Evolutionary conservation across 78 protist genomes (phyloP).

Genomic region (Emiliania huxleyi): DNA sequence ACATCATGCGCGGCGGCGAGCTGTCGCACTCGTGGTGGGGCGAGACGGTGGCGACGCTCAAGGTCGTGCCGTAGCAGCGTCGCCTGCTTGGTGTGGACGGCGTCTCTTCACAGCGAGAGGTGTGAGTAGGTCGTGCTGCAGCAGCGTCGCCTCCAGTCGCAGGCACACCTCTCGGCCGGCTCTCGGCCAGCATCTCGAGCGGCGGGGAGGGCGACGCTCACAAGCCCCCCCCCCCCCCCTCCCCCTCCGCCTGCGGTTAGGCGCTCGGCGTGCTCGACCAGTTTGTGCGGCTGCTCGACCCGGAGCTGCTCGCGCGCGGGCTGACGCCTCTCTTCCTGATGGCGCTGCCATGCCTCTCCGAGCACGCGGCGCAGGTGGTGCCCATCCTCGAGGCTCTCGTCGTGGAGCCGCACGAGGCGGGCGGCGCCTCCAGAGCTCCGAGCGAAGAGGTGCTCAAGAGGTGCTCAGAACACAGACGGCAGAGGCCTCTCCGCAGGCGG

Average conservation of each 20-base stretch:
- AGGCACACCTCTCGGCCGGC: no score
- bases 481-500: no score
- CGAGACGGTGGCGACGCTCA: neutral
- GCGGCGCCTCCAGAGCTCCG: no score
- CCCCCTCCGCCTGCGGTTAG: no score
- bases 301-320: neutral
- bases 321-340: neutral
- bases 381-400: neutral
- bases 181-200: no score
- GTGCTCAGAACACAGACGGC: no score
- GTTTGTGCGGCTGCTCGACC: neutral
- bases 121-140: no score
- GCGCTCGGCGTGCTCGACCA: neutral
- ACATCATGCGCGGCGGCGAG: neutral
- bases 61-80: neutral
- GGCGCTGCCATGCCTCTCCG: neutral
- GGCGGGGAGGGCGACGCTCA: no score
- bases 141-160: neutral
- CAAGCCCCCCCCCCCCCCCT: no score
- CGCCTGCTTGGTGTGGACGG: no score
- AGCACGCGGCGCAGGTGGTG: neutral
- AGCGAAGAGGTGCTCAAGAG: no score
- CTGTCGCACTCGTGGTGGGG: neutral
- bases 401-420: neutral
- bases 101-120: no score